Evolutionary conservation across 164 flowering plant genomes (phyloP), one percentile per base, ranked within the genome.

Genomic region (Pachysandra terminalis): DNA sequence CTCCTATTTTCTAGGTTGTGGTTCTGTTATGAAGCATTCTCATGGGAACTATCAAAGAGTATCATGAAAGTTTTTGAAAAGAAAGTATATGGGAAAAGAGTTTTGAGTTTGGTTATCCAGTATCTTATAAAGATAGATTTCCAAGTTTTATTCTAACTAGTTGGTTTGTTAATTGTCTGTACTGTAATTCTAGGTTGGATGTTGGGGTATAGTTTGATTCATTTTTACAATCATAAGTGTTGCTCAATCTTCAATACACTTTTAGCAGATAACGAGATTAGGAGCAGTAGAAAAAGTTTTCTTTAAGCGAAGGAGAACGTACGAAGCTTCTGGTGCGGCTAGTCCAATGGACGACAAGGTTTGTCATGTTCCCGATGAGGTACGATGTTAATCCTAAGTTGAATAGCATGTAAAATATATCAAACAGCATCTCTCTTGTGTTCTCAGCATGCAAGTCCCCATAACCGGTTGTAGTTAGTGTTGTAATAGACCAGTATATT

Each of bases 351-450:
- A 95, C 99, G 0, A 92, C 89, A 10, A 95, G 99, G 76, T 95
- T 95, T 26, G 98, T 95, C 99, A 95, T 95, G 84, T 95, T 95
- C 25, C 99, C 98, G 16, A 95, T 95, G 75, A 95, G 82, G 79
- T 95, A 95, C 22, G 99, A 80, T 12, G 97, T 89, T 66, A 95
- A 74, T 56, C 97, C 99, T 78, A 92, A 77, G 84, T 92, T 95
- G 83, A 92, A 95, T 22, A 95, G 81, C 99, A 92, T 95, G 84
- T 89, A 95, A 55, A 86, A 80, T 28, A 87, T 90, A 69, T 79
- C 87, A 73, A 95, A 95, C 35, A 95, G 65, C 99, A 95, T 95
- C 78, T 95, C 99, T 60, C 85, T 83, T 28, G 98, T 71, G 74
- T 95, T 95, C 80, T 89, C 86, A 37, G 99, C 95, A 75, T 90